Percentiles rank a stretch among this genome's conserved stretches.
phyloP scores from a whole-genome alignment of 202 grass and related monocot species.

The Setaria viridis region DNA sequence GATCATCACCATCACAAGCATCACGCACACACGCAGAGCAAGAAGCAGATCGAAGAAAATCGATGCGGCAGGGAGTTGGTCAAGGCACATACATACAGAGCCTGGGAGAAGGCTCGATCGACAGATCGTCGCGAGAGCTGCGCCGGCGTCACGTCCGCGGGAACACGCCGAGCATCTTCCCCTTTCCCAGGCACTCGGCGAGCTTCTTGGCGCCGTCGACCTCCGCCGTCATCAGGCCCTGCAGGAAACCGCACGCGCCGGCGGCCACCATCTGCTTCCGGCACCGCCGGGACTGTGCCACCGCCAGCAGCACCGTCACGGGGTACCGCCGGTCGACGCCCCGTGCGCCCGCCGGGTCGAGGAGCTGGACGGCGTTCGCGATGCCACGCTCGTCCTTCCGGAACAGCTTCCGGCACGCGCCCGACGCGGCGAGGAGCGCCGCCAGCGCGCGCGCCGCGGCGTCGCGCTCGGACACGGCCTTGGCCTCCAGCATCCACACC shows the following conservation, averaged over 20 bases:
- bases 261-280: slow-evolving; percentile 90
- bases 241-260: slow-evolving; percentile 84
- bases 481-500: slow-evolving; percentile 80
- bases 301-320: slow-evolving; percentile 55
- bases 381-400: slow-evolving; percentile 75
- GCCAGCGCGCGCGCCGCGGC: slow-evolving; percentile 69
- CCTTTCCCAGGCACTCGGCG: slow-evolving; percentile 69
- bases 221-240: slow-evolving; percentile 55
- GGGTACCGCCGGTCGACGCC: slow-evolving; percentile 66
- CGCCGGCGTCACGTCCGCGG: slow-evolving; percentile 56
- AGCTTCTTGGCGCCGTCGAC: slow-evolving; percentile 89
- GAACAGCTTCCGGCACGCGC: slow-evolving; percentile 64
- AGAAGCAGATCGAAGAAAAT: not conserved
- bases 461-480: slow-evolving; percentile 51
- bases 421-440: slow-evolving; percentile 47
- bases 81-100: slow-evolving; percentile 29
- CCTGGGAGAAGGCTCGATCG: not conserved
- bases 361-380: slow-evolving; percentile 77
- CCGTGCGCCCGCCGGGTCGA: slow-evolving; percentile 47
- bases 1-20: not conserved
- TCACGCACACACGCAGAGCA: not conserved
- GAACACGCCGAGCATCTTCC: slow-evolving; percentile 90
- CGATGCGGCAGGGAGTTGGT: too few species aligned
- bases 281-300: slow-evolving; percentile 71
- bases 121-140: not conserved